These are phyloP conservation scores for Geotrichum europaeum DNA, from an alignment of 1,139 yeast species.

Conservation along the genomic window DNA sequence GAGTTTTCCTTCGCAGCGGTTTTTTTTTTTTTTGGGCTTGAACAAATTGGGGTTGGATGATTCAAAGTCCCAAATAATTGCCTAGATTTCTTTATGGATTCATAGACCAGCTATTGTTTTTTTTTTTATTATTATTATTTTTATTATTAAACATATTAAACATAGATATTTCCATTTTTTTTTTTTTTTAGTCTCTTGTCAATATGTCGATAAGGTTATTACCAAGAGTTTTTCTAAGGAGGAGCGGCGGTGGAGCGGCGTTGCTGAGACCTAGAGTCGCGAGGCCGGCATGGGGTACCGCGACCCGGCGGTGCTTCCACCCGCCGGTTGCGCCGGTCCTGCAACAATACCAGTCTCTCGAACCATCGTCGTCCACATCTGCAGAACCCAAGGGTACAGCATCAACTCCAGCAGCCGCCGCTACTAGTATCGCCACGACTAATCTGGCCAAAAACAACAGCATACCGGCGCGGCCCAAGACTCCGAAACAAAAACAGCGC, in stretches of 20 bases:
- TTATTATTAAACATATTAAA: no score
- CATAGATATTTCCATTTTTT: no score
- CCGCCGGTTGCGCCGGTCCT: background rate
- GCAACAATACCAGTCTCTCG: background rate
- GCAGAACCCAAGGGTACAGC: background rate
- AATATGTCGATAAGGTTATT: background rate
- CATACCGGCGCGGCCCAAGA: background rate
- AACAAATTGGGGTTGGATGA: background rate
- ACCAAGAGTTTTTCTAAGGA: background rate
- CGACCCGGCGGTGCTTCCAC: constrained; percentile 5
- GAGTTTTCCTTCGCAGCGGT: background rate
- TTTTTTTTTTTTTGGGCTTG: background rate
- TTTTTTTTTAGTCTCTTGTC: background rate
- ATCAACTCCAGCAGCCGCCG: background rate
- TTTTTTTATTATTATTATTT: no score
- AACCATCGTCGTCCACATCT: background rate
- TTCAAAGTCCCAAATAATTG: background rate
- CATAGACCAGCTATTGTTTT: no score
- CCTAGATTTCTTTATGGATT: background rate
- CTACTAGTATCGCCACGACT: background rate
- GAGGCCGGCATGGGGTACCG: constrained; percentile 6
- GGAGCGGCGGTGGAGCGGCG: background rate
- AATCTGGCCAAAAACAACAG: background rate
- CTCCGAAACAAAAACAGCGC: background rate
- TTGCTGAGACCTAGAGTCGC: constrained; percentile 2